These are phyloP conservation scores for Penicillium egyptiacum DNA, from an alignment of 495 filamentous ascomycete genomes.

Conservation along the genomic window DNA sequence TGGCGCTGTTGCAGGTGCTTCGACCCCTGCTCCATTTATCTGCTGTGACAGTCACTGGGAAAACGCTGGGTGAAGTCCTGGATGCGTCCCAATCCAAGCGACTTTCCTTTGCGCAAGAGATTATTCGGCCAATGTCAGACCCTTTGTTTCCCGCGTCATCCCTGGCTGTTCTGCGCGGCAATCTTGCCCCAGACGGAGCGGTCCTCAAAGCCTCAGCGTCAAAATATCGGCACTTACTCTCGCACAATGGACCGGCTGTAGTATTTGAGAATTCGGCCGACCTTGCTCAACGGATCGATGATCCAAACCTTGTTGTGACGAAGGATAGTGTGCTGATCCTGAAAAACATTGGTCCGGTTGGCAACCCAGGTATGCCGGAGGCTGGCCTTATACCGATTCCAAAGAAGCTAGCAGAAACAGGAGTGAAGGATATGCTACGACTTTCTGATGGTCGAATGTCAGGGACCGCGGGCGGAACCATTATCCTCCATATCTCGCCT, in stretches of 20 bases:
- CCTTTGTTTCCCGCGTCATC: constrained; percentile 58
- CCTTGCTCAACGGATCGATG: constrained; percentile 58
- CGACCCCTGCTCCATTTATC: constrained; percentile 57
- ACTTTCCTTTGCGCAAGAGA: constrained; percentile 40
- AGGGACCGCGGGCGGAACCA: constrained; percentile 66
- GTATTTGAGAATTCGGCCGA: constrained; percentile 60
- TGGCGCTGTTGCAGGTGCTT: constrained; percentile 54
- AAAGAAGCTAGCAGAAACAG: constrained; percentile 56
- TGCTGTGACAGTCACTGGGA: constrained; percentile 57
- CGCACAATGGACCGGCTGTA: constrained; percentile 55
- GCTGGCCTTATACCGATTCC: constrained; percentile 66
- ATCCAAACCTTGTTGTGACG: constrained; percentile 51
- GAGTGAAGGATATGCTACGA: constrained; percentile 64
- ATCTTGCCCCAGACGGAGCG: constrained; percentile 57
- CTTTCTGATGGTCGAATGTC: constrained; percentile 68
- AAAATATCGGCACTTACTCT: constrained; percentile 50
- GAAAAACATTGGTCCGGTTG: constrained; percentile 61
- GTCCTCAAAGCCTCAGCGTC: constrained; percentile 65
- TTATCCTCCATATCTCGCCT: constrained; percentile 65
- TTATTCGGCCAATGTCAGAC: constrained; percentile 52
- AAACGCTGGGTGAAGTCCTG: constrained; percentile 57
- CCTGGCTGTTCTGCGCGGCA: constrained; percentile 55
- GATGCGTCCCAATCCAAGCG: constrained; percentile 46
- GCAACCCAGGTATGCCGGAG: constrained; percentile 69
- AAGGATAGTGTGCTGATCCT: constrained; percentile 58